phyloP scores from a whole-genome alignment of 1,139 yeast genomes.

The Taphrina populina region DNA sequence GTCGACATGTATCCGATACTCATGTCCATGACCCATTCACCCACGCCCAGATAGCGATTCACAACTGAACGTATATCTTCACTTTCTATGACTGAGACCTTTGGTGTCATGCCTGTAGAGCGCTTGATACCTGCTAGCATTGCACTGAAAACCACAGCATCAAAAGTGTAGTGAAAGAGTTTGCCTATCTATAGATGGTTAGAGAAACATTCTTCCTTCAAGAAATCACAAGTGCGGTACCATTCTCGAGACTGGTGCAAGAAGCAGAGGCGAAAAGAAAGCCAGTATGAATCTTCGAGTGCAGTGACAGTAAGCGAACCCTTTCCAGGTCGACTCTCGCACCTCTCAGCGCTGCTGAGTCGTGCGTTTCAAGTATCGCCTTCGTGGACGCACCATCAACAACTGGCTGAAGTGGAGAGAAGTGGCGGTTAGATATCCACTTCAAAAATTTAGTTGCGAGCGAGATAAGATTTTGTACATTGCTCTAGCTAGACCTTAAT shows the following conservation, averaged over 20 bases:
- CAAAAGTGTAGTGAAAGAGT: conserved; percentile 64
- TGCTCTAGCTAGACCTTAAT: no score
- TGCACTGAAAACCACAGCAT: conserved; percentile 74
- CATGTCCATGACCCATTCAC: conserved; percentile 80
- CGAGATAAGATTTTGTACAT: no score
- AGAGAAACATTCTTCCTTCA: background rate
- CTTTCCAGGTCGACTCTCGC: no score
- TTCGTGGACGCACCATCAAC: no score
- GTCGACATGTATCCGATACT: conserved; percentile 69
- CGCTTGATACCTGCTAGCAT: conserved; percentile 87
- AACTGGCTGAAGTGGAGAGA: no score
- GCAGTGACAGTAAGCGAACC: no score
- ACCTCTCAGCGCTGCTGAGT: no score
- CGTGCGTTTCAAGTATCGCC: no score
- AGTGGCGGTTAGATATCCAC: no score
- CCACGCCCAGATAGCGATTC: conserved; percentile 69
- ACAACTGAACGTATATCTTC: conserved; percentile 60
- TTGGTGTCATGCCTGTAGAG: conserved; percentile 71
- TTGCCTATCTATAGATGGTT: conserved; percentile 39
- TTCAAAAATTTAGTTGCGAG: no score
- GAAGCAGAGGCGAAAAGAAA: background rate
- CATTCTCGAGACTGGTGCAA: conserved; percentile 10
- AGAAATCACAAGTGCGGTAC: background rate
- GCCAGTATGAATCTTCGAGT: no score
- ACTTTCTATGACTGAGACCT: conserved; percentile 46